Evolutionary conservation across 2,329 filamentous ascomycete species (phyloP).

Genomic region (Fonsecaea multimorphosa): DNA sequence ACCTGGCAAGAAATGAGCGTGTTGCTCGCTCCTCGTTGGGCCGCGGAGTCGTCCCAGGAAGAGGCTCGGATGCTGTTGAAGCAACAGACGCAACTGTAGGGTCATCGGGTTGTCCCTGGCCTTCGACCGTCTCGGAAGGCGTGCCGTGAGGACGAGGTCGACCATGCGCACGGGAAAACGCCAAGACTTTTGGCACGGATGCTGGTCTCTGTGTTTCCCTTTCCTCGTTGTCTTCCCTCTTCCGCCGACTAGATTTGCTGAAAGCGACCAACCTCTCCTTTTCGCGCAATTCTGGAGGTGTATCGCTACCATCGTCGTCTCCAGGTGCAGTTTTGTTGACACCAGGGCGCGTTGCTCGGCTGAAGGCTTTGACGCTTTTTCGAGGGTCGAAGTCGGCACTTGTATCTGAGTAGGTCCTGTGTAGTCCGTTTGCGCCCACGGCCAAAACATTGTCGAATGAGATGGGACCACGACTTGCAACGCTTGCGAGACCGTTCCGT

Average conservation of each 20-base stretch:
- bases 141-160: conserved; percentile 13
- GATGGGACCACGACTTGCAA: conserved; percentile 30
- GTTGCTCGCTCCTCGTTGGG: conserved; percentile 12
- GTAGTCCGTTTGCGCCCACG: conserved; percentile 6
- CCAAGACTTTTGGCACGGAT: conserved; percentile 16
- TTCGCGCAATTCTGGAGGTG: conserved; percentile 18
- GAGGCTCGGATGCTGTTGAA: conserved; percentile 28
- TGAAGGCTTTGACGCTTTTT: conserved; percentile 25
- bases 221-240: neutral
- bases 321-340: neutral
- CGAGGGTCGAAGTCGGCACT: conserved; percentile 24
- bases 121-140: conserved; percentile 12
- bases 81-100: conserved; percentile 19
- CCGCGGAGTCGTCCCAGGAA: conserved; percentile 6
- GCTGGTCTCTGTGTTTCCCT: conserved; percentile 2
- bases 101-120: conserved; percentile 4
- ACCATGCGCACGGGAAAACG: conserved; percentile 31
- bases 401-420: conserved; percentile 29
- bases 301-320: conserved; percentile 28
- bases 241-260: conserved; percentile 23
- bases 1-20: conserved; percentile 29
- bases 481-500: conserved; percentile 25
- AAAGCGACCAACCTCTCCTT: conserved; percentile 26
- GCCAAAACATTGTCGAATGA: conserved; percentile 22
- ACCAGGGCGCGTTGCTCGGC: conserved; percentile 17